Conservation (phyloP, 331 rosid species). For the Arachis monticola region DNA sequence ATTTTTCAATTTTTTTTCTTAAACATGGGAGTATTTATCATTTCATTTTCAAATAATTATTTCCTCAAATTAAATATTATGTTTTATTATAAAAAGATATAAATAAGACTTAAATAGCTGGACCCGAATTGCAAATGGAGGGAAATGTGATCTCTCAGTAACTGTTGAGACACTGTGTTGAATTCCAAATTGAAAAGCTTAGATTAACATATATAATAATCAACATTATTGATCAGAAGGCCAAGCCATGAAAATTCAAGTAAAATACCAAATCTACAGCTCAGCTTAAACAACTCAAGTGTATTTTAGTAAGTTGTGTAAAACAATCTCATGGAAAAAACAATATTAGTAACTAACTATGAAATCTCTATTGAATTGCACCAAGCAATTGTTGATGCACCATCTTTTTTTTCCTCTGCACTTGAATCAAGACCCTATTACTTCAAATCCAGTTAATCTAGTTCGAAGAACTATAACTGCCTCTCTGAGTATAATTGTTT, state of each 20-base stretch:
- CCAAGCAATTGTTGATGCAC: slow-evolving; percentile 1
- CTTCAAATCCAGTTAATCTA: too few species aligned
- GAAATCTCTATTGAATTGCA: neutral
- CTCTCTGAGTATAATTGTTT: too few species aligned
- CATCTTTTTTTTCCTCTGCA: neutral
- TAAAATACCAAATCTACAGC: slow-evolving; percentile 17
- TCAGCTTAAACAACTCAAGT: slow-evolving; percentile 17
- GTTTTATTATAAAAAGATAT: too few species aligned
- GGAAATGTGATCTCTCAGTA: neutral
- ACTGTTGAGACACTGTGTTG: neutral
- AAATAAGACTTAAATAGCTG: too few species aligned
- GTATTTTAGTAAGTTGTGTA: neutral
- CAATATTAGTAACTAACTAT: neutral
- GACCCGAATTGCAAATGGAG: too few species aligned
- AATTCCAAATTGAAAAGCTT: neutral
- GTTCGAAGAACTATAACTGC: too few species aligned
- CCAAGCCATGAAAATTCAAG: slow-evolving; percentile 25
- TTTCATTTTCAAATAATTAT: too few species aligned
- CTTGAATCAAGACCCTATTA: too few species aligned
- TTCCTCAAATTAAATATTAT: too few species aligned
- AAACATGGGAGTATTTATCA: too few species aligned
- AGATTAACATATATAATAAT: neutral
- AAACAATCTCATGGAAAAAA: slow-evolving; percentile 14
- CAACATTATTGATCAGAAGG: slow-evolving; percentile 27
- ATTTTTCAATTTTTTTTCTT: too few species aligned